Percentiles rank a stretch among this genome's conserved stretches.
Evolutionary conservation across 176 grass and related monocot species (phyloP).

Genomic region (Themeda triandra): DNA sequence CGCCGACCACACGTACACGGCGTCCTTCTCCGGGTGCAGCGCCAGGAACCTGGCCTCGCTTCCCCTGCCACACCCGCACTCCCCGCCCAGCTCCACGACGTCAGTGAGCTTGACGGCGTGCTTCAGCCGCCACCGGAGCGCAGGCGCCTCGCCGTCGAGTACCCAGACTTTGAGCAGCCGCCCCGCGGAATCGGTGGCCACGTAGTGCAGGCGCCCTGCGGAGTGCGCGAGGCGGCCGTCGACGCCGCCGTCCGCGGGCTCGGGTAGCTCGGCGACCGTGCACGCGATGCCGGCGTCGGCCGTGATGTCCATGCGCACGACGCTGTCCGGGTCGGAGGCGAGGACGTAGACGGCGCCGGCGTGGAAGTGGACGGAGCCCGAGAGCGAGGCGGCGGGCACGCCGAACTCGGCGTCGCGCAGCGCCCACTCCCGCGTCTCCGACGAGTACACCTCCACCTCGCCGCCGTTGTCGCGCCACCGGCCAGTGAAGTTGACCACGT

Average conservation of each 20-base stretch:
- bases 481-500: slow-evolving; percentile 52
- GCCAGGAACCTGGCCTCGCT: slow-evolving; percentile 43
- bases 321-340: slow-evolving; percentile 28
- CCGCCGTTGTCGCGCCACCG: slow-evolving; percentile 32
- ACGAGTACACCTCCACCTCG: slow-evolving; percentile 61
- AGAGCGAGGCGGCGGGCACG: slow-evolving; percentile 28
- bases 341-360: slow-evolving; percentile 41
- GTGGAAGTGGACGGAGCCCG: slow-evolving; percentile 43
- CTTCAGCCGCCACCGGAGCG: slow-evolving; percentile 30
- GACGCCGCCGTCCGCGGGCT: background rate
- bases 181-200: slow-evolving; percentile 4
- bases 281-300: background rate
- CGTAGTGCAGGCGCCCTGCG: slow-evolving; percentile 44
- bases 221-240: slow-evolving; percentile 36
- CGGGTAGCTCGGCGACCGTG: slow-evolving; percentile 34
- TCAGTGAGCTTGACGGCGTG: slow-evolving; percentile 23
- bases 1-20: slow-evolving; percentile 47
- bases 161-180: slow-evolving; percentile 47
- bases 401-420: slow-evolving; percentile 30
- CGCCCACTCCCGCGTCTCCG: slow-evolving; percentile 34
- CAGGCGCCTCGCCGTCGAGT: background rate
- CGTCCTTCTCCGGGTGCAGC: slow-evolving; percentile 58
- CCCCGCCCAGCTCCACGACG: background rate
- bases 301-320: slow-evolving; percentile 35
- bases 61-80: background rate